A percentile compares a stretch with the other conserved stretches of the same genome.
These are phyloP conservation scores for Hyphodiscus hymeniophilus DNA, from an alignment of 495 filamentous ascomycete species.

Conservation along the genomic window DNA sequence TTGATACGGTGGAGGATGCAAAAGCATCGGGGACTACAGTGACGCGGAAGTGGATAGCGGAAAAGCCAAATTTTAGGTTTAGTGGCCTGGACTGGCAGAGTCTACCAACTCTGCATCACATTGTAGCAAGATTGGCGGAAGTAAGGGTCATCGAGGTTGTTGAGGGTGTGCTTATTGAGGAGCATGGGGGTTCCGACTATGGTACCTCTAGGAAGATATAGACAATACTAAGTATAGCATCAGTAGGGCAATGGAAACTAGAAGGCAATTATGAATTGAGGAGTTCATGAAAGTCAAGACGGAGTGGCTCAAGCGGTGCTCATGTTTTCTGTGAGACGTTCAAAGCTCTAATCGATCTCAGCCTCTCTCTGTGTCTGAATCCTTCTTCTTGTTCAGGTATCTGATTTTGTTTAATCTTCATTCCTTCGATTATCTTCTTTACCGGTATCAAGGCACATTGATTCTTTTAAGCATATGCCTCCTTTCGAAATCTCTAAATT, in stretches of 20 bases:
- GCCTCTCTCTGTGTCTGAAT: too few species aligned
- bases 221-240: constrained; percentile 11
- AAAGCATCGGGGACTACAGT: constrained; percentile 23
- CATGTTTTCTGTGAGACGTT: too few species aligned
- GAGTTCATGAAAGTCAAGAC: too few species aligned
- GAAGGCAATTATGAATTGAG: background rate
- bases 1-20: constrained; percentile 28
- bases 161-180: constrained; percentile 40
- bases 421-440: too few species aligned
- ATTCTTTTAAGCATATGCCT: too few species aligned
- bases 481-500: too few species aligned
- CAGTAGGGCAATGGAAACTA: background rate
- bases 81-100: constrained; percentile 36
- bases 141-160: constrained; percentile 47
- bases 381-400: too few species aligned
- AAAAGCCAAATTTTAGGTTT: constrained; percentile 25
- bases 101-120: constrained; percentile 48
- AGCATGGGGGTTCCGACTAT: constrained; percentile 41
- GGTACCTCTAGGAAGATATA: constrained; percentile 32
- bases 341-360: too few species aligned
- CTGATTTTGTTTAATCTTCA: too few species aligned
- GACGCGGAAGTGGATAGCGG: constrained; percentile 29
- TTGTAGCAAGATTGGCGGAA: constrained; percentile 39
- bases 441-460: too few species aligned
- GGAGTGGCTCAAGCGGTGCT: too few species aligned